Evolutionary conservation across 1,284 basidiomycete species (phyloP), one percentile per base, ranked within the genome.

Genomic region (Lignosus rhinocerotis): DNA sequence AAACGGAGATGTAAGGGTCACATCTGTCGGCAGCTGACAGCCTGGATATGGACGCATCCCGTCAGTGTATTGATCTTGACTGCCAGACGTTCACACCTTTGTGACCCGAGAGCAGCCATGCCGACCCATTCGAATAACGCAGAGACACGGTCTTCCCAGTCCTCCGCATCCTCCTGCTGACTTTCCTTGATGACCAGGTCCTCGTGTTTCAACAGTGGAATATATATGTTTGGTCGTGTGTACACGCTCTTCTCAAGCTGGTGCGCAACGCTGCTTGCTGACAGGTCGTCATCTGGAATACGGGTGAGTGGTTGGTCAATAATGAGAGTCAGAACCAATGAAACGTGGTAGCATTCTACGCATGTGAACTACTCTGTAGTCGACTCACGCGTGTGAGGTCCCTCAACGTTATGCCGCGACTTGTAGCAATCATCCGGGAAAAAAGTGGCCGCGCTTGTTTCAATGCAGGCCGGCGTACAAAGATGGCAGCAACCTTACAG

Each of bases 91-190:
- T 44, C 53, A 10, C 48, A 77, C 80, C 80, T 71, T 54, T 78
- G 77, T 1, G 80, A 74, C 14, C 73, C 77, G 1, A 82, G 50
- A 56, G 69, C 73, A 0, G 83, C 85, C 80, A 90, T 80, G 2
- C 87, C 88, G 14, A 84, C 76, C 88, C 88, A 90, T 68, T 90
- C 88, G 55, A 87, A 85, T 14, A 88, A 70, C 1, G 67, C 70
- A 3, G 70, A 68, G 41, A 82, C 72, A 3, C 74, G 72, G 12
- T 76, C 74, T 16, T 79, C 70, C 78, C 82, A 83, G 52, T 85
- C 83, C 49, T 81, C 78, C n/a, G 64, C 66, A 10, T 81, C 80
- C 6, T 47, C 53, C 16, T 60, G 48, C 8, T 60, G 46, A 31
- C 42, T 46, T 34, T 68, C 72, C 32, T 58, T 41, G 54, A 21